These are phyloP conservation scores for Dictyostelium intermedium DNA, from an alignment of 78 protist genomes.

Conservation along the genomic window DNA sequence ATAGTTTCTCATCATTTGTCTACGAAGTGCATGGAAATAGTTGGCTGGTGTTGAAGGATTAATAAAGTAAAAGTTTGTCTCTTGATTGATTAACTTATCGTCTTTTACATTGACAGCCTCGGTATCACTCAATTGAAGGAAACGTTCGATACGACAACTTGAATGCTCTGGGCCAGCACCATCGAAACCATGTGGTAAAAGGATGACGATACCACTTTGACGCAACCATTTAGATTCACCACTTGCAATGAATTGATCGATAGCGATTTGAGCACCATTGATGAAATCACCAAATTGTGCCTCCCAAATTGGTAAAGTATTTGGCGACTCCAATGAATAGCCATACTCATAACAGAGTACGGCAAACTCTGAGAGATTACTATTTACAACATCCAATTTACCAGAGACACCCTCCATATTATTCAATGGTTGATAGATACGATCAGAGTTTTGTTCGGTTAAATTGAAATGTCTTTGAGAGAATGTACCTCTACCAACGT, in stretches of 20 bases:
- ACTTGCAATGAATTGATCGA: constrained; percentile 88
- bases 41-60: constrained; percentile 97
- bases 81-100: neutral
- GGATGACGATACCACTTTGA: constrained; percentile 84
- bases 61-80: constrained; percentile 81
- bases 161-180: constrained; percentile 98
- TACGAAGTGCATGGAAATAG: constrained; percentile 96
- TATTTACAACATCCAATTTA: constrained; percentile 59
- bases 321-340: constrained; percentile 86
- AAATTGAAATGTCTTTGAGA: constrained; percentile 92
- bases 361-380: constrained; percentile 85
- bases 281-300: constrained; percentile 97
- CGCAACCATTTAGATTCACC: constrained; percentile 87
- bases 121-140: constrained; percentile 86
- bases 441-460: constrained; percentile 75
- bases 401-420: constrained; percentile 11
- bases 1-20: constrained; percentile 91
- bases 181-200: constrained; percentile 95
- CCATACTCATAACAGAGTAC: constrained; percentile 96
- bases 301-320: constrained; percentile 94
- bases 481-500: constrained; percentile 96
- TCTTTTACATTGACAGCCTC: constrained; percentile 52
- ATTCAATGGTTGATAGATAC: constrained; percentile 67
- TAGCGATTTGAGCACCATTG: constrained; percentile 91
- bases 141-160: constrained; percentile 93